Conservation (phyloP, 78 protist species). For the Dictyostelium capitatum region DNA sequence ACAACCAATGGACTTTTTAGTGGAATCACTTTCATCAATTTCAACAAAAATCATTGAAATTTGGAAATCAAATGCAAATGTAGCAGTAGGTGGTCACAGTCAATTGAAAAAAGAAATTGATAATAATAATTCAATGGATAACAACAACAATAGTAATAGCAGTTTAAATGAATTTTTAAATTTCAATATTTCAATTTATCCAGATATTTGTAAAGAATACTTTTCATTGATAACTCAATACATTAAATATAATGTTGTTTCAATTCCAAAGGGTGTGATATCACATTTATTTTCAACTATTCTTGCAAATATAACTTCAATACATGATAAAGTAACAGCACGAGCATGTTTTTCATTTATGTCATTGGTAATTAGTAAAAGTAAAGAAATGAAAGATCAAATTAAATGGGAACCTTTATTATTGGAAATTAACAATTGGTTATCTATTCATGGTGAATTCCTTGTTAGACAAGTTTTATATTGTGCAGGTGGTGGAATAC, state of each 20-base stretch:
- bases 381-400: conserved; percentile 25
- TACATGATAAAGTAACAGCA: conserved; percentile 46
- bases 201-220: conserved; percentile 45
- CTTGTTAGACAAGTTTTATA: conserved; percentile 25
- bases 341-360: conserved; percentile 40
- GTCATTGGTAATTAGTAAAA: neutral
- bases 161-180: conserved; percentile 16
- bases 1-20: conserved; percentile 5
- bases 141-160: neutral
- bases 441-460: conserved; percentile 28
- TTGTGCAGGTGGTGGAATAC: conserved; percentile 55
- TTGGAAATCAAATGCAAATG: conserved; percentile 3
- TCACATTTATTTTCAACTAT: conserved; percentile 18
- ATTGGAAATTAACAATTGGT: conserved; percentile 1
- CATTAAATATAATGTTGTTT: conserved; percentile 17
- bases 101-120: conserved; percentile 10
- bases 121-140: neutral
- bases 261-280: conserved; percentile 14
- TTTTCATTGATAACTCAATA: conserved; percentile 26
- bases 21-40: conserved; percentile 1
- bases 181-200: conserved; percentile 51
- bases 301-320: conserved; percentile 28
- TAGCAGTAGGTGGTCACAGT: neutral
- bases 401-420: conserved; percentile 8
- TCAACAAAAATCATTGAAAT: neutral